Evolutionary conservation across 176 grass and related monocot species (phyloP).

Genomic region (Aegilops longissima): DNA sequence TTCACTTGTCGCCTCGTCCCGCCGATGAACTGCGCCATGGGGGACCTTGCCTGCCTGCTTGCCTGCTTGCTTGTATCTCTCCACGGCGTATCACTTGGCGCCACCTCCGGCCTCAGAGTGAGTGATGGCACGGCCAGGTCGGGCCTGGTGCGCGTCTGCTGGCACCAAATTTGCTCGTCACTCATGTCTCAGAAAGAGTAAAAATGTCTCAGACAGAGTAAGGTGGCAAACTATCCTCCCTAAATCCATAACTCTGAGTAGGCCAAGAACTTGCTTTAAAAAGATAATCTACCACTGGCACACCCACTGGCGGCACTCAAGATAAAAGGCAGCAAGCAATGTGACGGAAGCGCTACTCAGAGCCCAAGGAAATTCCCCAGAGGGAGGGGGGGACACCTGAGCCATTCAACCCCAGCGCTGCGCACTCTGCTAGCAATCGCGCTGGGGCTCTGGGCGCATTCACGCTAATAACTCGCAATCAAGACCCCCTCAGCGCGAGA

Average conservation of each 20-base stretch:
- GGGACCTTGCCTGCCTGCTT: neutral
- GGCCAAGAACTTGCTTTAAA: neutral
- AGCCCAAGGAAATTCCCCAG: slow-evolving; percentile 11
- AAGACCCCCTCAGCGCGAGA: neutral
- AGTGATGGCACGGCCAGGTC: neutral
- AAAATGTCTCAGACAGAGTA: neutral
- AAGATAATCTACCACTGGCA: neutral
- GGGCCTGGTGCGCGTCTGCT: neutral
- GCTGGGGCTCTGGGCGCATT: neutral
- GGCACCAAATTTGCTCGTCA: neutral
- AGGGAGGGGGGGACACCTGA: neutral
- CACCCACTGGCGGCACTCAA: too few relatives aligned
- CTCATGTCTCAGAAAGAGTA: neutral
- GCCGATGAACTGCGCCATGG: neutral
- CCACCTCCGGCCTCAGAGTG: neutral
- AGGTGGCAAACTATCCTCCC: too few relatives aligned
- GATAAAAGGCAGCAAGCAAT: neutral
- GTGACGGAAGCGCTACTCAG: neutral
- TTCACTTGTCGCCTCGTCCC: neutral
- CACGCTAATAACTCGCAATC: neutral
- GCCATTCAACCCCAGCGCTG: neutral
- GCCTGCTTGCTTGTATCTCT: neutral
- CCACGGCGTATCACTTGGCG: neutral
- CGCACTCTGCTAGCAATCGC: neutral
- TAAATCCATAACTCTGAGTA: neutral